Percentiles rank a stretch among this genome's conserved stretches.
These are phyloP conservation scores for Bipolaris cookei DNA, from an alignment of 2,329 filamentous ascomycete species.

Conservation along the genomic window DNA sequence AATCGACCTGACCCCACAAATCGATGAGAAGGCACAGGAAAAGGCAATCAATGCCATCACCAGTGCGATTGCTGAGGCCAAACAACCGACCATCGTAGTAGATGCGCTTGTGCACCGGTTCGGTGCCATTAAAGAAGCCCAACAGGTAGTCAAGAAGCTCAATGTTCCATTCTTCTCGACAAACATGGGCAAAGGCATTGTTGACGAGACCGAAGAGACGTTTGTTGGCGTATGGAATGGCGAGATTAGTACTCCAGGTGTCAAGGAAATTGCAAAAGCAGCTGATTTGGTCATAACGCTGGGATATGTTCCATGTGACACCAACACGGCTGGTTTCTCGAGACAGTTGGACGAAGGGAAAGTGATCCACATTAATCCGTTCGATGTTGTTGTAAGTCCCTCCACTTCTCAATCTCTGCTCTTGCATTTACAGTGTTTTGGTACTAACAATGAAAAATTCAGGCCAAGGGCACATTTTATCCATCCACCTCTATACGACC, in stretches of 20 bases:
- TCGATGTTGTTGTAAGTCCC: slow-evolving; percentile 42
- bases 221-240: slow-evolving; percentile 54
- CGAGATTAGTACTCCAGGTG: slow-evolving; percentile 45
- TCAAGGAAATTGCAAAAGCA: slow-evolving; percentile 44
- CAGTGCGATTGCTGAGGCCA: slow-evolving; percentile 40
- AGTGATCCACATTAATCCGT: slow-evolving; percentile 48
- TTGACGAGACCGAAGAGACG: slow-evolving; percentile 51
- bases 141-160: slow-evolving; percentile 44
- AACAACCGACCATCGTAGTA: slow-evolving; percentile 49
- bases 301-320: slow-evolving; percentile 52
- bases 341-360: slow-evolving; percentile 40
- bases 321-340: slow-evolving; percentile 53
- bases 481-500: slow-evolving; percentile 47
- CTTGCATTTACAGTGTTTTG: neutral
- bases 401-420: neutral
- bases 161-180: slow-evolving; percentile 49
- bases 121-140: slow-evolving; percentile 43
- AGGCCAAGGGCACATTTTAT: slow-evolving; percentile 43
- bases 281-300: slow-evolving; percentile 50
- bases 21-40: slow-evolving; percentile 35
- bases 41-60: slow-evolving; percentile 46
- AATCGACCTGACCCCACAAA: slow-evolving; percentile 42
- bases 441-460: neutral
- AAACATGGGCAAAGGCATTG: slow-evolving; percentile 53
- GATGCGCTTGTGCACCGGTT: slow-evolving; percentile 51